These are phyloP conservation scores for Coemansia sp. DNA, from an alignment of 192 early-diverging fungal species.

Conservation along the genomic window DNA sequence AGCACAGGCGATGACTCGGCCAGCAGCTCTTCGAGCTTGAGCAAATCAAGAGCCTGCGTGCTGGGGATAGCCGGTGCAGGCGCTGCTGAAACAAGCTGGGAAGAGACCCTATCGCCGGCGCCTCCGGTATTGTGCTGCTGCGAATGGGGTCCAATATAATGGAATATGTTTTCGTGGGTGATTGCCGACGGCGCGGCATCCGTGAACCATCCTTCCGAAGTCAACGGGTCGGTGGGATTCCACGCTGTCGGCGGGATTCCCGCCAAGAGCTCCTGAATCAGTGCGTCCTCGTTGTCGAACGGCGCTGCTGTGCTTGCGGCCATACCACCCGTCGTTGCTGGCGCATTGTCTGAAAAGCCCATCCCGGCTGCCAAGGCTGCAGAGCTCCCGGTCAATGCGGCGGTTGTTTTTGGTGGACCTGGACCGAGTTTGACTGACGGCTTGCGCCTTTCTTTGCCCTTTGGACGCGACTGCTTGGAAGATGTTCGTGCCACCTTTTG, in stretches of 20 bases:
- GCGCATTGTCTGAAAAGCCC: neutral
- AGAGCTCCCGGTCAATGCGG: neutral
- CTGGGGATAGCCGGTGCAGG: neutral
- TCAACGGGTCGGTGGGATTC: slow-evolving; percentile 44
- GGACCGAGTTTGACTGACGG: neutral
- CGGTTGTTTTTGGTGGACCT: neutral
- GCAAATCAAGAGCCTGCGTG: neutral
- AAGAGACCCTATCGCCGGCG: too few relatives aligned
- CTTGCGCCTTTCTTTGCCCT: slow-evolving; percentile 2
- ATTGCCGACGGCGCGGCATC: slow-evolving; percentile 35
- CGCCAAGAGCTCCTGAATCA: slow-evolving; percentile 47
- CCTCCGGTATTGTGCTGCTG: too few relatives aligned
- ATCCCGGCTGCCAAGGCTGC: neutral
- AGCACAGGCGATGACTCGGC: neutral
- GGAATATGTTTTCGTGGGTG: slow-evolving; percentile 17
- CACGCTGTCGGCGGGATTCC: slow-evolving; percentile 41
- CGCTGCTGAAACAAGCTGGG: too few relatives aligned
- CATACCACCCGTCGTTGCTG: neutral
- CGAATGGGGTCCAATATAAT: neutral
- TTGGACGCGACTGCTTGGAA: neutral
- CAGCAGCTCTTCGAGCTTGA: neutral
- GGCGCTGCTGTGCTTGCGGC: neutral
- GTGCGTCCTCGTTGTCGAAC: slow-evolving; percentile 23
- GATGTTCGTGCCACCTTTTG: too few relatives aligned
- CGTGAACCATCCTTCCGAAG: slow-evolving; percentile 45